Conservation (phyloP, 768 basidiomycete genomes). For the Lactarius deliciosus region DNA sequence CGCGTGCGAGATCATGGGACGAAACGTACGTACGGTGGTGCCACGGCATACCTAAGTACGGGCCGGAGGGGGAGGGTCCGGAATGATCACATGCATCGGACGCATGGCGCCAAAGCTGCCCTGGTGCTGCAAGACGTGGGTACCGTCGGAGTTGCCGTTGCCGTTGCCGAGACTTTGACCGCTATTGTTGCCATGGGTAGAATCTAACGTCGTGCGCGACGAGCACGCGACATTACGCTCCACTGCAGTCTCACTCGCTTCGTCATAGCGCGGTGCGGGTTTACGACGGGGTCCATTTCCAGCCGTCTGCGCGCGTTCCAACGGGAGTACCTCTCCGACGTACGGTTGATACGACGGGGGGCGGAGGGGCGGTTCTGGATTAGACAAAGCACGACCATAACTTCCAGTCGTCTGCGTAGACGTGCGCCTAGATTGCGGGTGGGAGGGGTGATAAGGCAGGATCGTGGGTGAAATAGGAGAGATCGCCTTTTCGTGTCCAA, state of each 20-base stretch:
- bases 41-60: constrained; percentile 5
- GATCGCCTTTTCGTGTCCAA: constrained; percentile 23
- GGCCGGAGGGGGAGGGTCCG: constrained; percentile 33
- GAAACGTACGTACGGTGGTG: constrained; percentile 3
- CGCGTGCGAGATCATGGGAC: background rate
- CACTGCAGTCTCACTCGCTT: background rate
- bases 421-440: constrained; percentile 11
- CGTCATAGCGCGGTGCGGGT: constrained; percentile 28
- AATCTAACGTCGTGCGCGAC: constrained; percentile 32
- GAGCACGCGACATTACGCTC: constrained; percentile 9
- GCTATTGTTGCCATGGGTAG: constrained; percentile 9
- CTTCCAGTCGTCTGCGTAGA: constrained; percentile 18
- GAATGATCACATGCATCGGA: constrained; percentile 35
- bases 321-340: constrained; percentile 17
- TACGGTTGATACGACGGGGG: constrained; percentile 7
- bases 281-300: constrained; percentile 23
- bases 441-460: background rate
- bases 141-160: constrained; percentile 14
- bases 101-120: constrained; percentile 35
- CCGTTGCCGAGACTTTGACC: background rate
- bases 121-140: constrained; percentile 34
- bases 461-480: background rate
- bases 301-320: constrained; percentile 19
- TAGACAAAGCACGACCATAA: background rate
- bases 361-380: background rate